A percentile compares a stretch with the other conserved stretches of the same genome.
These are phyloP conservation scores for Penicillium parvum DNA, from an alignment of 495 filamentous ascomycete species.

Conservation along the genomic window DNA sequence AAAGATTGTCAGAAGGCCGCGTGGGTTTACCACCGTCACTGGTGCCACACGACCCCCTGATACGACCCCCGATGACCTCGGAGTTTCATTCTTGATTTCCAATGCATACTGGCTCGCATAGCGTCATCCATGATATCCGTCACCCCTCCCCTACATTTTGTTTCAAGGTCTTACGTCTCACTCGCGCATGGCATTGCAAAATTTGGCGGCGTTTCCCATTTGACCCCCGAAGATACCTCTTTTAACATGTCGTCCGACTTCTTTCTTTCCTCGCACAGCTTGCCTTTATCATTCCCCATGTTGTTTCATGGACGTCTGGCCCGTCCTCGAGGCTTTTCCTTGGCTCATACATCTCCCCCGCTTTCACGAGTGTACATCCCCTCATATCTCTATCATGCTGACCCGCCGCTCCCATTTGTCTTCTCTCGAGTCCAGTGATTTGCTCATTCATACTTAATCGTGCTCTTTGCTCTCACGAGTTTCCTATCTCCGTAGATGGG, in stretches of 20 bases:
- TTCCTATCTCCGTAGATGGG: conserved; percentile 23
- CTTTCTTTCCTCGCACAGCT: conserved; percentile 13
- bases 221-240: conserved; percentile 41
- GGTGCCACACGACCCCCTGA: conserved; percentile 77
- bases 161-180: conserved; percentile 30
- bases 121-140: conserved; percentile 37
- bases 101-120: conserved; percentile 47
- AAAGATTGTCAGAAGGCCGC: conserved; percentile 99
- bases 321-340: too few relatives aligned
- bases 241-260: conserved; percentile 32
- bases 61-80: conserved; percentile 26
- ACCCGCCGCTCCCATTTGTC: conserved; percentile 3
- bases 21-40: conserved; percentile 96
- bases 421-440: background rate
- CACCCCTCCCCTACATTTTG: conserved; percentile 21
- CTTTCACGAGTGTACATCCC: conserved; percentile 32
- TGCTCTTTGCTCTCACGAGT: conserved; percentile 19
- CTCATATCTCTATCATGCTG: conserved; percentile 14
- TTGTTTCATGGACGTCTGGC: too few relatives aligned
- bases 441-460: conserved; percentile 15
- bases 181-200: conserved; percentile 44
- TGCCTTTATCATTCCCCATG: background rate
- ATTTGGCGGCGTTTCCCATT: conserved; percentile 40
- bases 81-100: conserved; percentile 30
- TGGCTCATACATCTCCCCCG: conserved; percentile 29